Conservation (phyloP, 2,329 filamentous ascomycete species). For the Verticillium longisporum region DNA sequence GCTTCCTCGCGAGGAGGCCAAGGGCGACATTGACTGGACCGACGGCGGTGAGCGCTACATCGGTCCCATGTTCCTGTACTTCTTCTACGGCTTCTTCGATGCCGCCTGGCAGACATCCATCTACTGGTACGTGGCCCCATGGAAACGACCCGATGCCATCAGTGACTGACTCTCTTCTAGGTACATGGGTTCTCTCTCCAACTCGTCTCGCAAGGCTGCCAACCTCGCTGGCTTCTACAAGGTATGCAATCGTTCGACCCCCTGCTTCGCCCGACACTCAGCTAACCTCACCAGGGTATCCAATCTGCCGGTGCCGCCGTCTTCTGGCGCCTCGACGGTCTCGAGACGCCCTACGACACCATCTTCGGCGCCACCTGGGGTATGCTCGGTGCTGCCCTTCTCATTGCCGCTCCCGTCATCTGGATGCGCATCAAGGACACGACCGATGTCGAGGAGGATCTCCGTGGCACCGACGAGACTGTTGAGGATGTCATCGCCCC, state of each 20-base stretch:
- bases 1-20: slow-evolving; percentile 32
- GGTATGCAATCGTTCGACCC: slow-evolving; percentile 11
- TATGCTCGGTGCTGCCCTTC: slow-evolving; percentile 63
- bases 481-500: slow-evolving; percentile 55
- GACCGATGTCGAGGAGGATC: slow-evolving; percentile 73
- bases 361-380: slow-evolving; percentile 71
- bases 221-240: slow-evolving; percentile 92
- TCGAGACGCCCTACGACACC: slow-evolving; percentile 57
- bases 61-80: slow-evolving; percentile 81
- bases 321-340: slow-evolving; percentile 63
- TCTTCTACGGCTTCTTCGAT: slow-evolving; percentile 87
- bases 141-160: slow-evolving; percentile 45
- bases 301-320: slow-evolving; percentile 82
- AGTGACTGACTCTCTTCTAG: slow-evolving; percentile 37
- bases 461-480: slow-evolving; percentile 81
- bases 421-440: slow-evolving; percentile 73
- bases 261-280: neutral
- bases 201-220: slow-evolving; percentile 85
- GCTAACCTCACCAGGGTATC: slow-evolving; percentile 36
- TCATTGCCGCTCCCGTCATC: slow-evolving; percentile 75
- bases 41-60: slow-evolving; percentile 52
- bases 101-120: slow-evolving; percentile 84
- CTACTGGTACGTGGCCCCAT: slow-evolving; percentile 73
- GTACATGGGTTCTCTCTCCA: slow-evolving; percentile 90
- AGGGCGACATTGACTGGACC: slow-evolving; percentile 54